phyloP scores from a whole-genome alignment of 108 stramenopile species.

The Nitzschia putrida region DNA sequence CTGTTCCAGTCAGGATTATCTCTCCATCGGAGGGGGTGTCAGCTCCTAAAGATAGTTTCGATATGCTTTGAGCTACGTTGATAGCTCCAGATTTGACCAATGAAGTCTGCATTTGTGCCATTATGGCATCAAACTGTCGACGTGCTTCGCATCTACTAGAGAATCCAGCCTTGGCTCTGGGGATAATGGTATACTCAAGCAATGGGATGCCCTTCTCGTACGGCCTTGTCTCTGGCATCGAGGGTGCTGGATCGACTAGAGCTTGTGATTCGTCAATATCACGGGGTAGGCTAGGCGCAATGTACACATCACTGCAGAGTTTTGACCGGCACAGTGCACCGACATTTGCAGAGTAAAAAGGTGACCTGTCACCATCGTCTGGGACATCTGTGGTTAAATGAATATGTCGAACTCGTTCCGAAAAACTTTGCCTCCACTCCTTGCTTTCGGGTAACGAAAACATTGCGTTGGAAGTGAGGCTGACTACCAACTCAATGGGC shows the following conservation, averaged over 20 bases:
- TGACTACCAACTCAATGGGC: slow-evolving; percentile 64
- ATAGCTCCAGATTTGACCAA: slow-evolving; percentile 25
- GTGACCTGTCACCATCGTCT: slow-evolving; percentile 34
- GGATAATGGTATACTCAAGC: slow-evolving; percentile 70
- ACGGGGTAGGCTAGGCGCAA: slow-evolving; percentile 1
- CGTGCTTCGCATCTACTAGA: background rate
- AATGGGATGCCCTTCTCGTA: slow-evolving; percentile 30
- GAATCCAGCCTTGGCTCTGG: slow-evolving; percentile 52
- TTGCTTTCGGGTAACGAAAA: slow-evolving; percentile 42
- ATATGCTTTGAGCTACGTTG: slow-evolving; percentile 2
- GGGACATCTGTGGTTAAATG: slow-evolving; percentile 42
- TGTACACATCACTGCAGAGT: slow-evolving; percentile 32
- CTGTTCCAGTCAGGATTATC: slow-evolving; percentile 94
- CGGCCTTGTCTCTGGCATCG: too few relatives aligned
- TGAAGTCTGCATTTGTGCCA: slow-evolving; percentile 1
- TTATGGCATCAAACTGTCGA: slow-evolving; percentile 3
- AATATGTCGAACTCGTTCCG: slow-evolving; percentile 49
- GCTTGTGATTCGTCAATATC: background rate
- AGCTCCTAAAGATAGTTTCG: background rate
- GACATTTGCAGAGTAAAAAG: slow-evolving; percentile 55
- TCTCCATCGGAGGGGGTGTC: slow-evolving; percentile 33
- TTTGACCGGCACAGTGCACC: slow-evolving; percentile 56
- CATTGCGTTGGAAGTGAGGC: slow-evolving; percentile 53
- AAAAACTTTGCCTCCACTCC: slow-evolving; percentile 56
- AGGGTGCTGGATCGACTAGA: background rate